These are phyloP conservation scores for Bipolaris bicolor DNA, from an alignment of 2,329 filamentous ascomycete species.

Conservation along the genomic window DNA sequence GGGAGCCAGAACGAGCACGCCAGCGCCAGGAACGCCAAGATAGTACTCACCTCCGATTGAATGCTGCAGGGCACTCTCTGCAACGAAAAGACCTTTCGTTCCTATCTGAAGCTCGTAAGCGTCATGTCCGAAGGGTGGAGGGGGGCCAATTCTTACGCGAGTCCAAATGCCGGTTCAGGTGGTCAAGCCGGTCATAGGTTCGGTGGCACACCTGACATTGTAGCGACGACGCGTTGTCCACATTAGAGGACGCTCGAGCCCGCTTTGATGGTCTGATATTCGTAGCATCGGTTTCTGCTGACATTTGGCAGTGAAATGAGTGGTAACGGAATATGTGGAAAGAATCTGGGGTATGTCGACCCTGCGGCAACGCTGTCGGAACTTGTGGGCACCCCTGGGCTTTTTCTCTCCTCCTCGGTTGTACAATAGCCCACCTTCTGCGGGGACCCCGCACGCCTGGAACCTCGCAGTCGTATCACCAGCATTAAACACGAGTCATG, in stretches of 20 bases:
- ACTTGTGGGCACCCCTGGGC: constrained; percentile 4
- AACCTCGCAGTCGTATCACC: too few relatives aligned
- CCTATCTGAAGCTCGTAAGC: constrained; percentile 18
- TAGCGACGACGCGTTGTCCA: constrained; percentile 1
- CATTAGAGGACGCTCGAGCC: constrained; percentile 2
- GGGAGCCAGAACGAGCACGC: too few relatives aligned
- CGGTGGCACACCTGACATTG: constrained; percentile 38
- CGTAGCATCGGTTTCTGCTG: constrained; percentile 3
- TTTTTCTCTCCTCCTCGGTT: background rate
- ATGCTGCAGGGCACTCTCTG: constrained; percentile 35
- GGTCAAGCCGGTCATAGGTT: constrained; percentile 38
- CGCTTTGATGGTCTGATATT: background rate
- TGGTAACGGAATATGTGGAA: constrained; percentile 11
- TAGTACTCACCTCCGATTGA: constrained; percentile 27
- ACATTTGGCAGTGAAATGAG: constrained; percentile 2
- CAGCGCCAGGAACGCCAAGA: background rate
- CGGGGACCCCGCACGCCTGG: too few relatives aligned
- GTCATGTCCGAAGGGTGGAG: background rate
- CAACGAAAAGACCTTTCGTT: constrained; percentile 42
- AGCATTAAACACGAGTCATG: too few relatives aligned
- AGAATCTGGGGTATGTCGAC: constrained; percentile 7
- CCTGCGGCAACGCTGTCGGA: background rate
- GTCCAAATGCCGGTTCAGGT: constrained; percentile 41
- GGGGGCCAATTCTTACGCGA: constrained; percentile 23
- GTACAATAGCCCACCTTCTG: background rate